Evolutionary conservation across 108 stramenopile genomes (phyloP), one percentile per base, ranked within the genome.

Genomic region (Skeletonema marinoi): DNA sequence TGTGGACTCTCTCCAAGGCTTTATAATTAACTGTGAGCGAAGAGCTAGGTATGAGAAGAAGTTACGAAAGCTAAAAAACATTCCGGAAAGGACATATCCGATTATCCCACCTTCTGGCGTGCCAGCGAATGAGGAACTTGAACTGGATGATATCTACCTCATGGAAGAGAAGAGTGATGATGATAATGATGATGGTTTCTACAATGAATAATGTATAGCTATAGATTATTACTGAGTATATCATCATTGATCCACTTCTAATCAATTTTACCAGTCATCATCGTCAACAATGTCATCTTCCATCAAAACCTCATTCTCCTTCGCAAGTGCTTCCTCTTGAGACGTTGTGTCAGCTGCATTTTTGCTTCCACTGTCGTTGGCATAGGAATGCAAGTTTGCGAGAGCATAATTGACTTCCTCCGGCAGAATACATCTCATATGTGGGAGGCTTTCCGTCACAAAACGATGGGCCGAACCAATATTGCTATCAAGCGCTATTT

Each of bases 401-500:
- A 90, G 58, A 4, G 80, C 80, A 36, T 84, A 81, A 46, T 90
- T 80, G 25, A 92, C 78, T 36, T 88, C 79, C 21, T 82, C 65
- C 17, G 92, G 91, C 58, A 80, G 36, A 44, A 92, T 87, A 32
- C 13, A 73, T 13, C 83, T 85, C 72, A 90, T 56, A 69, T 73
- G 80, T 16, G 93, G 89, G 39, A 90, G 78, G 30, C 69, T 66
- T 67, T 91, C 90, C 19, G 80, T 89, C 51, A 91, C 86, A 64
- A 92, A 85, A 29, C 74, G 68, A 32, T 77, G 69, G 13, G 88
- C 78, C 12, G 78, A 75, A 11, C 89, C 79, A 32, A 88, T 67
- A 59, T 76, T 78, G 36, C 46, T 68, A 29, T 71, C 50, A 0
- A 87, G 30, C 21, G 75, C 65, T 54, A 88, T 51, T 32, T 70